These are phyloP conservation scores for Phytophthora cactorum DNA, from an alignment of 352 stramenopile species.

Conservation along the genomic window DNA sequence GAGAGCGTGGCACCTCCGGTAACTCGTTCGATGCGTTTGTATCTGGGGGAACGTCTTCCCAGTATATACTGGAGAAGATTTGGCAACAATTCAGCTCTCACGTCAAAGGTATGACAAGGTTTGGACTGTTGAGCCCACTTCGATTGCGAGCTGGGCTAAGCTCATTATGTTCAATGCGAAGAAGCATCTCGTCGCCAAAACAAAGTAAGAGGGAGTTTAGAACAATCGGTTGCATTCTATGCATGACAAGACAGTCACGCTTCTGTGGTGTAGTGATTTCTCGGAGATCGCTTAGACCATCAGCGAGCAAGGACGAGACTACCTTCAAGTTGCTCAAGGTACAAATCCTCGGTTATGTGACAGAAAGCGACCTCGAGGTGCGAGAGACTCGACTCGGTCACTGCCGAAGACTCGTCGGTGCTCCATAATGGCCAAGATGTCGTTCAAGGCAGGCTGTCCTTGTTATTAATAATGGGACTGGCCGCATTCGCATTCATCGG, in stretches of 20 bases:
- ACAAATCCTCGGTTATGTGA: too few species aligned
- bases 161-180: conserved; percentile 14
- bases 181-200: conserved; percentile 5
- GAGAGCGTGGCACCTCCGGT: neutral
- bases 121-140: conserved; percentile 7
- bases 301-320: too few species aligned
- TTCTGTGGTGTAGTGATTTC: too few species aligned
- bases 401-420: too few species aligned
- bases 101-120: conserved; percentile 1
- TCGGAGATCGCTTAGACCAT: too few species aligned
- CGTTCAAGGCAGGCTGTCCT: too few species aligned
- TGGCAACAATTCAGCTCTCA: conserved; percentile 3
- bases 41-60: neutral
- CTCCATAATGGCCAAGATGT: too few species aligned
- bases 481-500: too few species aligned
- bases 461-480: too few species aligned
- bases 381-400: too few species aligned
- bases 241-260: conserved; percentile 8
- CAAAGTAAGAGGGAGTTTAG: conserved; percentile 10
- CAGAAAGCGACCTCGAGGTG: too few species aligned
- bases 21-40: neutral
- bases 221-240: conserved; percentile 15
- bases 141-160: conserved; percentile 3
- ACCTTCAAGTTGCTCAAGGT: too few species aligned
- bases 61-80: neutral